Evolutionary conservation across 441 rosid genomes (phyloP), one percentile per base, ranked within the genome.

Genomic region (Erodium trifolium): DNA sequence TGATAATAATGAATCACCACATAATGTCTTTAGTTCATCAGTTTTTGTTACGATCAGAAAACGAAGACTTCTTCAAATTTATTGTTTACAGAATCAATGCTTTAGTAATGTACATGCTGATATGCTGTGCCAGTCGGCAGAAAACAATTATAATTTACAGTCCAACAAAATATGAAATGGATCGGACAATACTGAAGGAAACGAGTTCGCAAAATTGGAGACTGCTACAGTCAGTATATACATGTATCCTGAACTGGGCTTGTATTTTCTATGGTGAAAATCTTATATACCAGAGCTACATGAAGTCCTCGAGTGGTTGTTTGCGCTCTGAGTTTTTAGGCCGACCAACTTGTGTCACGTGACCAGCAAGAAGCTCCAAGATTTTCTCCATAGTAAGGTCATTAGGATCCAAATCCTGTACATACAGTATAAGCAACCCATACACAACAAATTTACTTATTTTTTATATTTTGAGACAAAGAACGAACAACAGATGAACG

Each of bases 351-450:
- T 4, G 39, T 27, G 4, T 63, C 23, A 29, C 66, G 1, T 12
- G 34, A 29, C 66, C 17, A 2, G 66, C 5, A 11, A 63, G 39
- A 63, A 63, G n/a, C 66, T 63, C 3, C 66, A 29, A 27, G 34
- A 13, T 9, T 27, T 63, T 63, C 66, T 63, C 66, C 66, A 63
- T 27, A 11, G 66, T 63, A 16, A 63, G 39, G 16, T 29, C 39
- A 1, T 63, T 12, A 27, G 66, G 41, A 13, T 29, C 37, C 17
- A 29, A 27, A 31, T 2, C 14, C 66, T 63, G 66, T n/a, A 29
- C 39, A 63, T 4, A 63, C 66, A 62, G 10, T 23, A n/a, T 10
- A 23, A 60, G 27, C 2, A 60, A 60, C 4, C 63, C 31, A 59
- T 17, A 18, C 19, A 59, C 63, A 59, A 11, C 35, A 62, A 60